A percentile compares a stretch with the other conserved stretches of the same genome.
Conservation (phyloP, 2,329 filamentous ascomycete genomes). For the Cercospora berteroae region DNA sequence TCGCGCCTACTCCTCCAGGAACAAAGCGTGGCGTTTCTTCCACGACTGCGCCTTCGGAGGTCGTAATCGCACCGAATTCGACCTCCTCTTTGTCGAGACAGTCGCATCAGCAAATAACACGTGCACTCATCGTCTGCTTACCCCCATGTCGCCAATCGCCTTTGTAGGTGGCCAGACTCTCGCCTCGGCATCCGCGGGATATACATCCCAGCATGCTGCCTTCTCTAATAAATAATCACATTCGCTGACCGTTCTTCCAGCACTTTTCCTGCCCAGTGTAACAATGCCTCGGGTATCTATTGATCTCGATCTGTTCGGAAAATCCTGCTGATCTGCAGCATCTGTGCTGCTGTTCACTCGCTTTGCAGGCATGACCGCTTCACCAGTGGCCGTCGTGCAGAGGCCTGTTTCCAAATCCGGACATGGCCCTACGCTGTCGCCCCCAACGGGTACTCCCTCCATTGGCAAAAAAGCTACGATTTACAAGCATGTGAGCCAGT, state of each 20-base stretch:
- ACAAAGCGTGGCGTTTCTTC: not conserved
- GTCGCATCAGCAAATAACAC: not conserved
- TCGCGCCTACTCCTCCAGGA: not conserved
- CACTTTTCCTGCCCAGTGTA: slow-evolving; percentile 5
- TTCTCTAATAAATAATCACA: not conserved
- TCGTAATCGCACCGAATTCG: not conserved
- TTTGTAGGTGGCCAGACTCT: not conserved
- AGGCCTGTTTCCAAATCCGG: not conserved
- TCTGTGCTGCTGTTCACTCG: not conserved
- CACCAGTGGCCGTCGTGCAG: not conserved
- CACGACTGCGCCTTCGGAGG: not conserved
- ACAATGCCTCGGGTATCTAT: not conserved
- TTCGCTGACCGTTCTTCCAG: slow-evolving; percentile 1
- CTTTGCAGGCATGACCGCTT: not conserved
- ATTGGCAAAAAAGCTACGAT: not conserved
- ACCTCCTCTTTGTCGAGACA: not conserved
- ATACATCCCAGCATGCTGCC: not conserved
- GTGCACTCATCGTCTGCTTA: not conserved
- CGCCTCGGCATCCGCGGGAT: not conserved
- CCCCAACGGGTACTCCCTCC: not conserved
- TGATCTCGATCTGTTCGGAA: not conserved
- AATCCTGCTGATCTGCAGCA: not conserved
- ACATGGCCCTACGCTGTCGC: not conserved
- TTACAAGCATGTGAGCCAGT: not conserved
- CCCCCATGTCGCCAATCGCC: not conserved